phyloP scores from a whole-genome alignment of 176 grass and related monocot species.

The Otatea glauca region DNA sequence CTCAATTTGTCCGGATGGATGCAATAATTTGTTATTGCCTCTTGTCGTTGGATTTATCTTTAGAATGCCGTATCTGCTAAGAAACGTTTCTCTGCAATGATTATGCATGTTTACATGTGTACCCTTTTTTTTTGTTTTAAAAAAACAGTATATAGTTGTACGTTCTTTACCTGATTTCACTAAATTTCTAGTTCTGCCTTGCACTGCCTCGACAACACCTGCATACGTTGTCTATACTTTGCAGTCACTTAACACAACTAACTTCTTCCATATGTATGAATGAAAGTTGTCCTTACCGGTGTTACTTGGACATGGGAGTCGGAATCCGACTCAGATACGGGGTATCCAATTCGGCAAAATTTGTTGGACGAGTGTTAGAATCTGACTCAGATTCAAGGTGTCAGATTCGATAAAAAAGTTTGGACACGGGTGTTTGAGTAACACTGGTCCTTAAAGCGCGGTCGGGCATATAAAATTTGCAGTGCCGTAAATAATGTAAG shows the following conservation, averaged over 20 bases:
- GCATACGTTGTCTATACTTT: background rate
- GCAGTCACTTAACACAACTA: background rate
- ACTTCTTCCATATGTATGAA: background rate
- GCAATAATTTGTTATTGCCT: constrained; percentile 17
- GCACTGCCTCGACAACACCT: background rate
- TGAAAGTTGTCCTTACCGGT: background rate
- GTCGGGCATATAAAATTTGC: background rate
- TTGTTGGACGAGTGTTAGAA: no score
- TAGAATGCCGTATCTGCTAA: background rate
- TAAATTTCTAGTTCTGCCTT: background rate
- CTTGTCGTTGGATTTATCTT: constrained; percentile 10
- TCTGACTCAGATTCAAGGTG: no score
- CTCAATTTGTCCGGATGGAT: constrained; percentile 3
- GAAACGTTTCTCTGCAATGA: constrained; percentile 5
- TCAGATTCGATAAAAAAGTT: no score
- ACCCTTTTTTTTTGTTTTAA: background rate
- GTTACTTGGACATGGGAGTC: no score
- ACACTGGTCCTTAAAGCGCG: background rate
- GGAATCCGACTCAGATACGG: no score
- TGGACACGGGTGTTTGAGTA: no score
- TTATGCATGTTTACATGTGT: background rate
- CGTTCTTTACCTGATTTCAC: background rate
- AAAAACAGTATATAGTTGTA: constrained; percentile 11
- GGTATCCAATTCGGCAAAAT: no score
- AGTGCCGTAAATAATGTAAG: background rate